Evolutionary conservation across 805 yeast genomes (phyloP).

Genomic region (Wickerhamiella sergipiensis): DNA sequence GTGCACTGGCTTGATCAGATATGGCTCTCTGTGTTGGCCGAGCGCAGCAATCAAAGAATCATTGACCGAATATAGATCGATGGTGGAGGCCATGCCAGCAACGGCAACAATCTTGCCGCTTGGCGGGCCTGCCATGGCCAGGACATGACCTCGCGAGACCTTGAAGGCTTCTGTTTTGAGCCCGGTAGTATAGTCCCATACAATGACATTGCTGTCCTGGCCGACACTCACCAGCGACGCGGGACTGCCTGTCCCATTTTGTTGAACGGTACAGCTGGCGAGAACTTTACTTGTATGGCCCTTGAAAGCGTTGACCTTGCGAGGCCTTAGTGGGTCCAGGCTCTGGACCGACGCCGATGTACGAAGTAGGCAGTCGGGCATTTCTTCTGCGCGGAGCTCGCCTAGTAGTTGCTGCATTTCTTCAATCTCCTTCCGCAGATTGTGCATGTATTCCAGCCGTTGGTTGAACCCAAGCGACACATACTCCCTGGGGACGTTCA

Average conservation of each 20-base stretch:
- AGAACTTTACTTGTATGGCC: neutral
- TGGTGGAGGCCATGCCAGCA: neutral
- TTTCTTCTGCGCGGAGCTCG: neutral
- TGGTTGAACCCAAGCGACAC: neutral
- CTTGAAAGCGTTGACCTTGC: neutral
- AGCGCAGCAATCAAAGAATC: neutral
- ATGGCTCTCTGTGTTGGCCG: neutral
- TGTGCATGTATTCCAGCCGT: neutral
- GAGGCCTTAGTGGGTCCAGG: neutral
- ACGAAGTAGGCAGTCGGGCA: neutral
- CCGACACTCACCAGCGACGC: neutral
- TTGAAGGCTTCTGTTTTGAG: constrained; percentile 1
- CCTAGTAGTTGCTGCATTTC: neutral
- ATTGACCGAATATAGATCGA: neutral
- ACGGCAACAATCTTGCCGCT: neutral
- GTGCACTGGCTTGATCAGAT: neutral
- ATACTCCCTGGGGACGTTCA: neutral
- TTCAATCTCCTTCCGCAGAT: neutral
- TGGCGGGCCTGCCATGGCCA: neutral
- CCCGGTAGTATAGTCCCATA: neutral
- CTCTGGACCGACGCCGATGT: neutral
- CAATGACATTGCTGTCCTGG: neutral
- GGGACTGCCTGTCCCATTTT: neutral
- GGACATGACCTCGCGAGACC: neutral
- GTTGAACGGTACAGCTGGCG: neutral